Conservation (phyloP, 192 early-diverging fungal species). For the Backusella mclennaniae region DNA sequence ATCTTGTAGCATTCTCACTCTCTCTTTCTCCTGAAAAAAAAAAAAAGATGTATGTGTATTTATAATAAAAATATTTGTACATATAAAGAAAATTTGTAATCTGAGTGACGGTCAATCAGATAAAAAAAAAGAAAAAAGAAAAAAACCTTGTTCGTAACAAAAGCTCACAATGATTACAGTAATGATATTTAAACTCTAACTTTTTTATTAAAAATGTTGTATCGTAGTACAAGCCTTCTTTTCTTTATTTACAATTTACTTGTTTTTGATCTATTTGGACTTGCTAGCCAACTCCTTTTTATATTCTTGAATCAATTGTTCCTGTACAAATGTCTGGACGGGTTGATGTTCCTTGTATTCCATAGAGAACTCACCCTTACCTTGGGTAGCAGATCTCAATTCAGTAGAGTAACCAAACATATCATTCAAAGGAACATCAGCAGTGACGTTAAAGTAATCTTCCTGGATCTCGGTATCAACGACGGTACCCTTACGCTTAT, state of each 20-base stretch:
- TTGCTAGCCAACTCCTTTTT: constrained; percentile 12
- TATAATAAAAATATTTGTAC: too few species aligned
- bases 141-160: too few species aligned
- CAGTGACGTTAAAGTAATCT: constrained; percentile 83
- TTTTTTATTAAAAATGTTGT: not conserved
- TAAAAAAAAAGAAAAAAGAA: too few species aligned
- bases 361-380: constrained; percentile 99
- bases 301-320: constrained; percentile 84
- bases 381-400: constrained; percentile 87
- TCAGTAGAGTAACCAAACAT: constrained; percentile 99
- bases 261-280: constrained; percentile 10
- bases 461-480: constrained; percentile 90
- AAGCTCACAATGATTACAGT: too few species aligned
- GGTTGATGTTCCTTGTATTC: constrained; percentile 88
- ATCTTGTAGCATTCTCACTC: not conserved
- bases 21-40: not conserved
- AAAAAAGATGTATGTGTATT: not conserved
- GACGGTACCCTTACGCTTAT: constrained; percentile 97
- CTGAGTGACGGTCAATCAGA: not conserved
- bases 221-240: not conserved
- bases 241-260: constrained; percentile 7
- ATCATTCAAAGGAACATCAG: constrained; percentile 93
- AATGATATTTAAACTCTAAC: not conserved
- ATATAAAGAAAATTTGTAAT: not conserved
- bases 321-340: constrained; percentile 79